phyloP scores from a whole-genome alignment of 139 green algal species.

The Chlorella sp. region DNA sequence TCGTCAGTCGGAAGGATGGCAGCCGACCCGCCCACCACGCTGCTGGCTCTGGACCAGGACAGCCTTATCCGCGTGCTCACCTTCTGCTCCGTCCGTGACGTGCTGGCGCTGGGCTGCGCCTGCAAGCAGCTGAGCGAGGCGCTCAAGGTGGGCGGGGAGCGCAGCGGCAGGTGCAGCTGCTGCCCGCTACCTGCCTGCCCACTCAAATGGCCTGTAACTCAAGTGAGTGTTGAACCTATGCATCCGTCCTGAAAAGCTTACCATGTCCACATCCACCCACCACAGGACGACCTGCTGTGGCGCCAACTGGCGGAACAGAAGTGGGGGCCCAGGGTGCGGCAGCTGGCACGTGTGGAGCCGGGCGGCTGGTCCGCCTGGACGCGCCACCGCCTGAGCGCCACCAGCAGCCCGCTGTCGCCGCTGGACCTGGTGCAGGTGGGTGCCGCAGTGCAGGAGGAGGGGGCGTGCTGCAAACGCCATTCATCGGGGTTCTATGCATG shows the following conservation, averaged over 20 bases:
- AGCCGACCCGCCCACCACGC: too few relatives aligned
- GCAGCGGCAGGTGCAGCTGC: too few relatives aligned
- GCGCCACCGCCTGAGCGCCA: slow-evolving; percentile 31
- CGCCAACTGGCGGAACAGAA: slow-evolving; percentile 40
- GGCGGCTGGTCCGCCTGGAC: slow-evolving; percentile 31
- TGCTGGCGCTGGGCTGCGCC: slow-evolving; percentile 21
- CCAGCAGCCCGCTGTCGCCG: slow-evolving; percentile 26
- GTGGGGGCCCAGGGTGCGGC: slow-evolving; percentile 30
- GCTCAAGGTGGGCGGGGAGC: slow-evolving; percentile 2
- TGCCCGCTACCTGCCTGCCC: too few relatives aligned
- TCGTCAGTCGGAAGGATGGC: neutral
- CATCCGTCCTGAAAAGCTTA: too few relatives aligned
- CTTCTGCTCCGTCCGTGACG: slow-evolving; percentile 5
- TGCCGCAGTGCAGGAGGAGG: too few relatives aligned
- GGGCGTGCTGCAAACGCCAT: too few relatives aligned
- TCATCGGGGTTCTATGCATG: too few relatives aligned
- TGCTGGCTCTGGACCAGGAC: neutral
- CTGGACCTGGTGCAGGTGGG: slow-evolving; percentile 55
- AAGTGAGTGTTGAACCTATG: too few relatives aligned
- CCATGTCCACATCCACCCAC: neutral
- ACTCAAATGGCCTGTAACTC: too few relatives aligned
- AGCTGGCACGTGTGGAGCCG: neutral
- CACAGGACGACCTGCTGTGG: slow-evolving; percentile 44
- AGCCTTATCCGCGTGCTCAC: slow-evolving; percentile 7
- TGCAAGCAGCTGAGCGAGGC: neutral